Evolutionary conservation across 108 stramenopile species (phyloP).

Genomic region (Pelagomonas calceolata): DNA sequence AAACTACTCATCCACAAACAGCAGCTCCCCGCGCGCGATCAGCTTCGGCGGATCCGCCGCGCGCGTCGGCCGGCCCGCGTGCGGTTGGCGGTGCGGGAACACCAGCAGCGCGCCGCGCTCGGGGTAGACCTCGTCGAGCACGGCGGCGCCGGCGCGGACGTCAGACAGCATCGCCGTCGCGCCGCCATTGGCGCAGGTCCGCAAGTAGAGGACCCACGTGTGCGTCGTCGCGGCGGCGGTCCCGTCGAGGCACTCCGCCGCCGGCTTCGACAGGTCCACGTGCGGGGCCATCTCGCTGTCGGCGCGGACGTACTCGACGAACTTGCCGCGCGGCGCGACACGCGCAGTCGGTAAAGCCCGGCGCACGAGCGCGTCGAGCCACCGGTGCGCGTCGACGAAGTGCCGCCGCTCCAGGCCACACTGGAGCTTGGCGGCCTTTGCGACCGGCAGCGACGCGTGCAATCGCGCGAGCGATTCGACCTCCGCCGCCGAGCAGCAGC

Average conservation of each 20-base stretch:
- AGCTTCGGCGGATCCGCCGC: background rate
- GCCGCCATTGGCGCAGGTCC: background rate
- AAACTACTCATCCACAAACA: background rate
- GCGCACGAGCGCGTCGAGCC: background rate
- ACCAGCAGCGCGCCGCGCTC: background rate
- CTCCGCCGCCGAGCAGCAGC: background rate
- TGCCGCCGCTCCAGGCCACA: background rate
- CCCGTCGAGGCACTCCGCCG: too few species aligned
- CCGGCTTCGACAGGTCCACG: background rate
- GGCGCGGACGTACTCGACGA: background rate
- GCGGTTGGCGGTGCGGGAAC: background rate
- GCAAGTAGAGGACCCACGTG: background rate
- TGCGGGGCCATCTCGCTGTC: background rate
- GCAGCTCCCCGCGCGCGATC: background rate
- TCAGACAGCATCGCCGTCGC: background rate
- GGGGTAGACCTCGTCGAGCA: background rate
- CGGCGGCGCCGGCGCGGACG: background rate
- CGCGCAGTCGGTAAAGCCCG: background rate
- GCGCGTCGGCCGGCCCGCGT: background rate
- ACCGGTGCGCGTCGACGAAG: background rate
- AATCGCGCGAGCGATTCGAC: background rate
- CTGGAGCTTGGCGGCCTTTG: background rate
- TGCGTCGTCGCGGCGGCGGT: background rate
- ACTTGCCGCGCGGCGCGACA: background rate
- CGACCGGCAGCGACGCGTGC: background rate